phyloP scores from a whole-genome alignment of 139 green algal species.

The Penium margaritaceum region DNA sequence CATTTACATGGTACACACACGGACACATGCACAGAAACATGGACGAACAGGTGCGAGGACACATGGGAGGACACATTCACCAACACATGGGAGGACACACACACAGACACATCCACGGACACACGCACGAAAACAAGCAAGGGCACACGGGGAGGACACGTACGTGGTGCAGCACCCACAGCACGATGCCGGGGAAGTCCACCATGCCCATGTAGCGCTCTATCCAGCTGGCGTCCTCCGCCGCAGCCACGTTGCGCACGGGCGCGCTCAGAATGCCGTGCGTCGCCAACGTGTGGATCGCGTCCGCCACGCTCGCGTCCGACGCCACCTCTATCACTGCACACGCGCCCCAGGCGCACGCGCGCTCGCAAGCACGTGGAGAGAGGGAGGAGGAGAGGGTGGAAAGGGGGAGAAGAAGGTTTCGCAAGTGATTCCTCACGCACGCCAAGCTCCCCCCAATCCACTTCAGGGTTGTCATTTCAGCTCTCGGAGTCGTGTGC shows the following conservation, averaged over 20 bases:
- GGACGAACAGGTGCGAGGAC: no score
- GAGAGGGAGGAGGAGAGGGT: no score
- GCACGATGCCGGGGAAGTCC: slow-evolving; percentile 34
- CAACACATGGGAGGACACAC: no score
- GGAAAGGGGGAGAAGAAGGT: no score
- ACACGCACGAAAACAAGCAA: background rate
- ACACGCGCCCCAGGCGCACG: no score
- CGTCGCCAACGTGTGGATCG: slow-evolving; percentile 9
- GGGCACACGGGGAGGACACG: background rate
- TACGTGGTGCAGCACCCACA: slow-evolving; percentile 21
- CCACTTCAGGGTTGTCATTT: no score
- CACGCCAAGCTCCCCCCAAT: no score
- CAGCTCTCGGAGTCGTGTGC: no score
- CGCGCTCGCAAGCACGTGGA: no score
- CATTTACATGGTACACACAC: background rate
- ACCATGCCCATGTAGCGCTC: slow-evolving; percentile 38
- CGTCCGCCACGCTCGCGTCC: slow-evolving; percentile 29
- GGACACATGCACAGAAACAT: background rate
- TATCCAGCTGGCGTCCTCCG: slow-evolving; percentile 38
- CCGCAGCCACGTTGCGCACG: slow-evolving; percentile 27
- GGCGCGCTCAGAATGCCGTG: slow-evolving; percentile 36
- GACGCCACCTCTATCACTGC: slow-evolving; percentile 39
- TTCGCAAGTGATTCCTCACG: no score
- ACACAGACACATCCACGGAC: background rate
- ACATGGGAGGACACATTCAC: no score